These are phyloP conservation scores for Dalbergia oliveri DNA, from an alignment of 306 rosid species.

Conservation along the genomic window DNA sequence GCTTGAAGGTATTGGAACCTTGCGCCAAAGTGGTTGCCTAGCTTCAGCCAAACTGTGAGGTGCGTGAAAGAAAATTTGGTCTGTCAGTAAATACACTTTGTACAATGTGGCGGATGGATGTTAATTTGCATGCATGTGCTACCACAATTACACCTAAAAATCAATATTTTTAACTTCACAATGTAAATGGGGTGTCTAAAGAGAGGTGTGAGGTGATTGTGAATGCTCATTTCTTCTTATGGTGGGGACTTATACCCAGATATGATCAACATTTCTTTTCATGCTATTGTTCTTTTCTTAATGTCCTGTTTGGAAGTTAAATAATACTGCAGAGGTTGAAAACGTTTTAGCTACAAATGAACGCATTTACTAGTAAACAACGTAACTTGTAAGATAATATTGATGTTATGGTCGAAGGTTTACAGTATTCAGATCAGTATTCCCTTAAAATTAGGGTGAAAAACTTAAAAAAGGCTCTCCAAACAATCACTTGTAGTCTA, in stretches of 20 bases:
- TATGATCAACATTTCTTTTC: not conserved
- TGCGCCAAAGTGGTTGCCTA: conserved; percentile 82
- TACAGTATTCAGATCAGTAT: not conserved
- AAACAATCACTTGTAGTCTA: not conserved
- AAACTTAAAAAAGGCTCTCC: not conserved
- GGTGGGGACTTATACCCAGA: not conserved
- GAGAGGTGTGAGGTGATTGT: not conserved
- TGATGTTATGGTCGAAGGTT: not conserved
- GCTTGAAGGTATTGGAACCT: conserved; percentile 60
- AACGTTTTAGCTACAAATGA: not conserved
- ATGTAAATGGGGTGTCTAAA: not conserved
- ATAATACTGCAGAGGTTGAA: not conserved
- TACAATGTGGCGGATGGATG: not conserved
- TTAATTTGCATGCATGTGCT: not conserved
- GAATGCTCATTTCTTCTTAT: not conserved
- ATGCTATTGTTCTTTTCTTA: not conserved
- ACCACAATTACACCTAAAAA: not conserved
- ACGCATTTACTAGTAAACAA: not conserved
- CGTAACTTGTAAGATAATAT: not conserved
- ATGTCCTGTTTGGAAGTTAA: not conserved
- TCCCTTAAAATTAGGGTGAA: conserved; percentile 10
- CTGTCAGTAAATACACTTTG: not conserved
- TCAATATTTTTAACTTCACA: not conserved
- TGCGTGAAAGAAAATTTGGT: not conserved
- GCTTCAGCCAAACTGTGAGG: conserved; percentile 87